phyloP scores from a whole-genome alignment of 805 yeast species.

The Brettanomyces sp. region DNA sequence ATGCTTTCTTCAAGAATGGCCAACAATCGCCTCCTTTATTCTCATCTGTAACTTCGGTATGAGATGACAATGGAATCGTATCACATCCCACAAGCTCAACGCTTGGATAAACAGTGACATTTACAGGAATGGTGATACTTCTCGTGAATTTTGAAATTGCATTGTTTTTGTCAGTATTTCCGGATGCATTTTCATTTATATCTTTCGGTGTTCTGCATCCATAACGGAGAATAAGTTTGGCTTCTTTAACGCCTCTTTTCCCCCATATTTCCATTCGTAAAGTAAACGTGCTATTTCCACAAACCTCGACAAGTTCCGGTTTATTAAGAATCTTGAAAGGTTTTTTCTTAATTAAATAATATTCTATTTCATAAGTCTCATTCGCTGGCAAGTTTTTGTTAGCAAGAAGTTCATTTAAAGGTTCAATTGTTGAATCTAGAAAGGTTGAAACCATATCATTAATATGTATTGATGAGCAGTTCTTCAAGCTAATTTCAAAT shows the following conservation, averaged over 20 bases:
- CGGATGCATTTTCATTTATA: slow-evolving; percentile 5
- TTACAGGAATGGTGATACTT: slow-evolving; percentile 56
- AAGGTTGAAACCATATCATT: slow-evolving; percentile 52
- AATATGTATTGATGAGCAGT: slow-evolving; percentile 48
- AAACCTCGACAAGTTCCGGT: slow-evolving; percentile 30
- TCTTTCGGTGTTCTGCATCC: slow-evolving; percentile 21
- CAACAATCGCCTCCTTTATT: slow-evolving; percentile 18
- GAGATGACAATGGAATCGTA: slow-evolving; percentile 45
- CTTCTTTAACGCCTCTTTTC: slow-evolving; percentile 62
- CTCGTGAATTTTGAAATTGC: slow-evolving; percentile 32
- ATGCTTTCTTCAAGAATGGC: slow-evolving; percentile 25
- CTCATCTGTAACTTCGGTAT: slow-evolving; percentile 18
- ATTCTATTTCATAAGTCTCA: slow-evolving; percentile 71
- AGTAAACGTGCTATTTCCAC: slow-evolving; percentile 28
- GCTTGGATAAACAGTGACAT: slow-evolving; percentile 62
- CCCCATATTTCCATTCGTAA: slow-evolving; percentile 57
- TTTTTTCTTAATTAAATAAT: slow-evolving; percentile 46
- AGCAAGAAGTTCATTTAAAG: slow-evolving; percentile 43
- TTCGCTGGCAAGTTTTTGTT: slow-evolving; percentile 40
- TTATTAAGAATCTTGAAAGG: slow-evolving; percentile 49
- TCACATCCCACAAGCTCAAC: slow-evolving; percentile 72
- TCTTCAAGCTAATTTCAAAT: slow-evolving; percentile 44
- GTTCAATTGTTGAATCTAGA: slow-evolving; percentile 65
- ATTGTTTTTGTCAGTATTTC: slow-evolving; percentile 3
- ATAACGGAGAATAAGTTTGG: slow-evolving; percentile 58